Percentiles rank a stretch among this genome's conserved stretches.
Evolutionary conservation across 169 alveolate genomes (phyloP).

Genomic region (Eimeria acervulina): DNA sequence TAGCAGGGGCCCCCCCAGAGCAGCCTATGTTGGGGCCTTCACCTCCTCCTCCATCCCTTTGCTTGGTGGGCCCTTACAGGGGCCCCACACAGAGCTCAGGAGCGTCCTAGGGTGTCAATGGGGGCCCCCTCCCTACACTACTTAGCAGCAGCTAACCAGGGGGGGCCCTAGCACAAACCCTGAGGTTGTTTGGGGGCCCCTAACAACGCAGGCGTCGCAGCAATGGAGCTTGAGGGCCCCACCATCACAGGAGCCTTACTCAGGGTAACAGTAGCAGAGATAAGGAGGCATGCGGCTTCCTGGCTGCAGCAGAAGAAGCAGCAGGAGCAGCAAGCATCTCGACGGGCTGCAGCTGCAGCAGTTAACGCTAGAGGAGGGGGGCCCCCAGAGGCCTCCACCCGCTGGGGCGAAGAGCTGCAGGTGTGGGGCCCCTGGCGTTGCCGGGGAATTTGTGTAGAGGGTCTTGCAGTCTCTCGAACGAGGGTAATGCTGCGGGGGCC

Average conservation of each 20-base stretch:
- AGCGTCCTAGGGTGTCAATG: no score
- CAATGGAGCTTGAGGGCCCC: neutral
- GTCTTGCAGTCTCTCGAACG: neutral
- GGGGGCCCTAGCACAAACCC: no score
- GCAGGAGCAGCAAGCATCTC: neutral
- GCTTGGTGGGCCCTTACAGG: no score
- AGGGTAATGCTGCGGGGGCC: slow-evolving; percentile 7
- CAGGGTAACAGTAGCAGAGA: neutral
- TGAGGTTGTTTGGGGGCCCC: no score
- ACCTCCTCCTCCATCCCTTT: no score
- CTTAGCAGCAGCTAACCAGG: no score
- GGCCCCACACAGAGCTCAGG: no score
- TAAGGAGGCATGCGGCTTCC: neutral
- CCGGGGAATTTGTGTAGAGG: slow-evolving; percentile 1
- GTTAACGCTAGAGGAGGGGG: neutral
- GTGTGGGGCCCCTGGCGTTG: slow-evolving; percentile 10
- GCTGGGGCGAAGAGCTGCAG: neutral
- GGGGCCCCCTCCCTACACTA: no score
- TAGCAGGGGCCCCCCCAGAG: no score
- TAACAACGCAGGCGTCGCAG: no score
- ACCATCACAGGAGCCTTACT: slow-evolving; percentile 2
- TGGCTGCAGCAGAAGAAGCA: neutral
- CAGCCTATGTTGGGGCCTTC: no score
- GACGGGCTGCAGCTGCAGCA: neutral
- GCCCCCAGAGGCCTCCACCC: neutral